Evolutionary conservation across 2,329 filamentous ascomycete species (phyloP), one percentile per base, ranked within the genome.

Genomic region (Tympanopsis confertula): DNA sequence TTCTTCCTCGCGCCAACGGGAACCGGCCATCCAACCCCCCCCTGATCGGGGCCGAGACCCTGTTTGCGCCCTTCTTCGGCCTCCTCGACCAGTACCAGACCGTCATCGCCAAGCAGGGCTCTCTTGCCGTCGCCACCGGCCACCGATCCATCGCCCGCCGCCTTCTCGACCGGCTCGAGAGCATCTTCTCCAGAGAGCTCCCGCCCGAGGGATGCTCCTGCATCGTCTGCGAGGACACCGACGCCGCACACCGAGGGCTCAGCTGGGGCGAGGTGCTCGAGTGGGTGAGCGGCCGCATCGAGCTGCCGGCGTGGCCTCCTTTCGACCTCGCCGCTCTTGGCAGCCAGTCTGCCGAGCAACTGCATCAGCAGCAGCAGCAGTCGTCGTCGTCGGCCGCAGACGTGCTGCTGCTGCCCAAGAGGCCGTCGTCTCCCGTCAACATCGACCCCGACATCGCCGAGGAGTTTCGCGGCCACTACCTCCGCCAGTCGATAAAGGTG

Each of bases 101-200:
- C 3, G 88, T 98, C 3, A 69, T 96, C 44, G 66, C 71, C 30
- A 87, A 82, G 44, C 86, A 83, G 48, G 91, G 91, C 3, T 96
- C 89, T 0, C 65, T 98, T 4, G 91, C 91, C 2, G 91, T 96
- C 2, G 91, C 91, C 13, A 96, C 89, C 0, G 91, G 91, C 4
- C 94, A 96, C 56, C 78, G 86, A 38, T 95, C 89, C 0, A 84
- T 96, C n/a, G 91, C 91, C 3, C 78, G 91, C 4, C 76, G 88
- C 37, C 63, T 96, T 18, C 71, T 96, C 4, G 89, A 98, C 58
- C 78, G 91, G 26, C 68, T 98, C 3, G 89, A 95, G 54, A 86
- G 89, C 40, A 87, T 98, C 5, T 96, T 98, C 58, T 88, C 87
- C 2, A 74, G 91, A 42, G 89, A 96, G 51, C 79, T 98, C 24